Base-by-base conservation (phyloP, 768 basidiomycete species). In the Pulveroboletus frians region DNA sequence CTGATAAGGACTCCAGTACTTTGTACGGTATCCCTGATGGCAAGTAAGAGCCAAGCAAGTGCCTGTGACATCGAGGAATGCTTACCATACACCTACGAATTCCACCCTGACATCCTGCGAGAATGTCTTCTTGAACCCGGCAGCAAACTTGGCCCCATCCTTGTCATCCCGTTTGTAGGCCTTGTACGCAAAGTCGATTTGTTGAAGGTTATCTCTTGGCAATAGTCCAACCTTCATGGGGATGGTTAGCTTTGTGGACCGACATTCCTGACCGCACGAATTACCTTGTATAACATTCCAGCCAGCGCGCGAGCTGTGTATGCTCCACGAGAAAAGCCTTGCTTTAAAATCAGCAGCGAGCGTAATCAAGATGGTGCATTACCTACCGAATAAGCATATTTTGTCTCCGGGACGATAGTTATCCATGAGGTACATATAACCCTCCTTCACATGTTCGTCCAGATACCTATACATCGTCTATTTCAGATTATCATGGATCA, bases 381-480 rank as follows among this genome's bases (percentile, higher is more conserved):
- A 31, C 58, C 70, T 21, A 82, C 84, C 86, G 49, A 88, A 88
- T 18, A 89, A 65, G 58, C 82, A 88, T 29, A 90, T 78, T 63
- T 76, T 86, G 62, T 88, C 87, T 1, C 88, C 89, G 0, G 68
- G 57, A n/a, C 69, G 72, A 61, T 84, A 88, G 57, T 85, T 89
- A 52, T 84, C 75, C 88, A 91, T 89, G 45, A 91, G 68, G 64
- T 83, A 91, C 52, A 69, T 71, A 65, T 91, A 92, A 1, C 89
- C 89, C 9, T 77, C 83, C 67, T 81, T 77, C 20, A 89, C 83
- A 66, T 89, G 87, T 1, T 61, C 75, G 46, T 82, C 80, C 36
- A 89, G 70, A 58, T 84, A 88, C 80, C 84, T 85, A 39, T 34
- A 40, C 14, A 23, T 37, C n/a, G 21, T 50, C 13, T 15, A 32